These are phyloP conservation scores for Rhizopogon vulgaris DNA, from an alignment of 768 basidiomycete genomes.

Conservation along the genomic window DNA sequence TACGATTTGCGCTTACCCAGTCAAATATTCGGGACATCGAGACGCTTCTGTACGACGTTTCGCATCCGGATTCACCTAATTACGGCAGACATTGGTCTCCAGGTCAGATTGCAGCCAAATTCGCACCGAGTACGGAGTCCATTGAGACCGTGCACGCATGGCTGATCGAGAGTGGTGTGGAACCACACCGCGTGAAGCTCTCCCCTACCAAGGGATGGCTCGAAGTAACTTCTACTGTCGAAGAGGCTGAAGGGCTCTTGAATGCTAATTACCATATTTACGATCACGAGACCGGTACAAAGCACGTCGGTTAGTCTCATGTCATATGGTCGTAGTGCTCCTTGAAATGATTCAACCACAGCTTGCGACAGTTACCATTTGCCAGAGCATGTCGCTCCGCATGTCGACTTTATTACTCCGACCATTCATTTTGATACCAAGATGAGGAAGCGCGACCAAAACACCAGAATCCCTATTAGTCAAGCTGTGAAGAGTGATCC, in stretches of 20 bases:
- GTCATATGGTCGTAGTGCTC: neutral
- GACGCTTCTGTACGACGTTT: constrained; percentile 34
- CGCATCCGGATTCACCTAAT: constrained; percentile 36
- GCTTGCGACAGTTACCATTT: constrained; percentile 38
- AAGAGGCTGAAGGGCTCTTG: constrained; percentile 39
- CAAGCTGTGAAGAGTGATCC: constrained; percentile 7
- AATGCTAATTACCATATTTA: constrained; percentile 38
- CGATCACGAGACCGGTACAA: constrained; percentile 27
- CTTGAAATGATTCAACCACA: constrained; percentile 9
- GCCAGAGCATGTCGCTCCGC: constrained; percentile 30
- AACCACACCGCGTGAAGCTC: constrained; percentile 27
- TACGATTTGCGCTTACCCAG: constrained; percentile 42
- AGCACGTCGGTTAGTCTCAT: constrained; percentile 30
- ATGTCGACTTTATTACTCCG: constrained; percentile 39
- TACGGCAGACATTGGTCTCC: constrained; percentile 45
- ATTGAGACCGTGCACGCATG: constrained; percentile 33
- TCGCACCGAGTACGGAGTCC: constrained; percentile 34
- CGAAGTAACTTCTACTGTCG: constrained; percentile 31
- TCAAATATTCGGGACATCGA: constrained; percentile 35
- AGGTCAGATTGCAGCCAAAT: constrained; percentile 30
- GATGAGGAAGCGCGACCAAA: constrained; percentile 15
- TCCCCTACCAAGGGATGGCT: constrained; percentile 34
- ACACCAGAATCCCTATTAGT: constrained; percentile 5
- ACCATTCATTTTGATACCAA: constrained; percentile 35
- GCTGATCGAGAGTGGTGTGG: constrained; percentile 33